Percentiles rank a stretch among this genome's conserved stretches.
Conservation (phyloP, 805 yeast species). For the Zygosaccharomyces siamensis region DNA sequence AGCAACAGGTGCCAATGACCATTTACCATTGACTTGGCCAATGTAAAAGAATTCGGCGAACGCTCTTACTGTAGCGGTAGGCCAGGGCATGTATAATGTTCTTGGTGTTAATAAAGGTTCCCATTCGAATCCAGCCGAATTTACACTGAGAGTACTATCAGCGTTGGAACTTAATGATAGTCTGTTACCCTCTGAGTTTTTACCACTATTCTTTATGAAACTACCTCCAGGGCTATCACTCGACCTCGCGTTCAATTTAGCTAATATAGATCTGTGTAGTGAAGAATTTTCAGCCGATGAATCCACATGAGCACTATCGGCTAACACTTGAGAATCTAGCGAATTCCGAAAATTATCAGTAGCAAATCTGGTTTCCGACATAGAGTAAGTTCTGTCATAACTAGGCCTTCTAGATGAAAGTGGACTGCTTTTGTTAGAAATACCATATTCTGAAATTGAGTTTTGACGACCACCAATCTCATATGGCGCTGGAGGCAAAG, state of each 20-base stretch:
- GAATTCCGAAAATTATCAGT: conserved; percentile 17
- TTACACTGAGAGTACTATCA: conserved; percentile 15
- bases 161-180: conserved; percentile 16
- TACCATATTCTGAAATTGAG: conserved; percentile 15
- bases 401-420: conserved; percentile 30
- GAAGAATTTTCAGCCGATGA: conserved; percentile 4
- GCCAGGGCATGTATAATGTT: conserved; percentile 61
- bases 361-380: conserved; percentile 17
- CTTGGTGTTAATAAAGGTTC: conserved; percentile 67
- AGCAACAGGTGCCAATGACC: conserved; percentile 67
- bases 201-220: conserved; percentile 1
- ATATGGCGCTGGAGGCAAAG: conserved; percentile 37
- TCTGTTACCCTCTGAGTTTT: conserved; percentile 13
- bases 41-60: conserved; percentile 70
- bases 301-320: conserved; percentile 9
- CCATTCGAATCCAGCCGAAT: conserved; percentile 30
- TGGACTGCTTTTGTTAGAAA: conserved; percentile 24
- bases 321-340: conserved; percentile 23
- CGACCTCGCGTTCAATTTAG: conserved; percentile 5
- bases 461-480: conserved; percentile 10
- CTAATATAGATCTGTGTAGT: conserved; percentile 9
- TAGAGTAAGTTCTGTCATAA: conserved; percentile 13
- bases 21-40: conserved; percentile 72
- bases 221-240: conserved; percentile 7
- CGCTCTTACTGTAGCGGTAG: conserved; percentile 56